Evolutionary conservation across 2,329 filamentous ascomycete genomes (phyloP), one percentile per base, ranked within the genome.

Genomic region (Fusarium sp.): DNA sequence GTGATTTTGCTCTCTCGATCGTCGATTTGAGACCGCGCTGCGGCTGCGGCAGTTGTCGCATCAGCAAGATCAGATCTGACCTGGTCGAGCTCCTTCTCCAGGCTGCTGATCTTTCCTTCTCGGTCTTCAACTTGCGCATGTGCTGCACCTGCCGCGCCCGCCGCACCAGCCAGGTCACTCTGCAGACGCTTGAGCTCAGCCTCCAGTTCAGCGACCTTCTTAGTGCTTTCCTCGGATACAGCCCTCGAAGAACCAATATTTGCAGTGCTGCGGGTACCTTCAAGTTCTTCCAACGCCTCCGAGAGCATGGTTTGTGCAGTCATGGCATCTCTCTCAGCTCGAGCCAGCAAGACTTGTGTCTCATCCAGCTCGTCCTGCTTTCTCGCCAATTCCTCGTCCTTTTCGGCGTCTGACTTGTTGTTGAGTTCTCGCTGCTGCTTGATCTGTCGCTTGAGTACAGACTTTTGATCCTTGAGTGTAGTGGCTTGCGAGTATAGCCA

Each of bases 381-480:
- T 49, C 83, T 79, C 25, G 86, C 83, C n/a, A 92, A 78, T 67
- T 92, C 87, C 42, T 86, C 86, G 72, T 92, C 90, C 75, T 90
- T 89, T 65, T 90, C 86, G 22, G 88, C 85, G 71, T 97, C 94
- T 2, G 93, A 94, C 76, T 94, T 94, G 82, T 87, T 94, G 81
- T 97, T 97, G 61, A 98, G 87, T 76, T 97, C 94, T 62, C 94
- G 92, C 81, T 98, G 95, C 78, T 98, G 94, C 81, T 97, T 95
- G 75, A 98, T 95, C 79, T 98, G 94, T 45, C 94, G 90, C 75
- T 95, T 92, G 11, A 98, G 86, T 24, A 97, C 94, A 51, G 90
- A 89, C 78, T 97, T 97, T 77, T 98, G 94, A 74, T 97, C 93
- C 67, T 93, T 91, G 37, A 98, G 83, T 22, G 88, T 88, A 20